phyloP scores from a whole-genome alignment of 2,329 filamentous ascomycete genomes.

The Diaporthe vexans region DNA sequence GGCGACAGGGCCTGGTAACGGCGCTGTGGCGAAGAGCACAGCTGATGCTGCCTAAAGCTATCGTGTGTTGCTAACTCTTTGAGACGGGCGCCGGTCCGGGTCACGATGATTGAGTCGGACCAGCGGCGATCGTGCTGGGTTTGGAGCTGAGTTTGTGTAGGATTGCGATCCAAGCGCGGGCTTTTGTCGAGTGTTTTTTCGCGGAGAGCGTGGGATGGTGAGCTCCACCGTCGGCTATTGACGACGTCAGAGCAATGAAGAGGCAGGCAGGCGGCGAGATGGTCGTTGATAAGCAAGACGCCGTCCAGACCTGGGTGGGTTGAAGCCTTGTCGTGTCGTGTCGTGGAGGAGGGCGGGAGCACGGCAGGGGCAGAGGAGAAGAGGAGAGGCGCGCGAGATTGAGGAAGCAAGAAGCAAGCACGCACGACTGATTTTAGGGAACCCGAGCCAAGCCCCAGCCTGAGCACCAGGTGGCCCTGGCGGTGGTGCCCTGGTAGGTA shows the following conservation, averaged over 20 bases:
- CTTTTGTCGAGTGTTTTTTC: constrained; percentile 13
- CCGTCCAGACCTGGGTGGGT: background rate
- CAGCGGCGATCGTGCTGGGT: constrained; percentile 11
- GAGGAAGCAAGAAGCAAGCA: constrained; percentile 30
- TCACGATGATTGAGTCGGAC: constrained; percentile 18
- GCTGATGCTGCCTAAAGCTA: background rate
- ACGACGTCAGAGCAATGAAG: background rate
- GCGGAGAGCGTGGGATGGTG: background rate
- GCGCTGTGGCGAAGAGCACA: background rate
- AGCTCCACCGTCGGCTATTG: constrained; percentile 4
- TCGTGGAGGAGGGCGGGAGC: constrained; percentile 32
- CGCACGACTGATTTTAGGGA: constrained; percentile 34
- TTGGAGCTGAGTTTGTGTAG: constrained; percentile 8
- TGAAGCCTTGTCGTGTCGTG: constrained; percentile 16
- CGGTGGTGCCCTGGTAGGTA: constrained; percentile 21
- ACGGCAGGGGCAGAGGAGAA: constrained; percentile 25
- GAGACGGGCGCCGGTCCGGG: background rate
- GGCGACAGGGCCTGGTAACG: constrained; percentile 1
- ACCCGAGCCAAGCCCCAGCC: constrained; percentile 30
- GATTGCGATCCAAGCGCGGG: constrained; percentile 28
- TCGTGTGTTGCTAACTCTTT: background rate
- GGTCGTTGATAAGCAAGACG: constrained; percentile 4
- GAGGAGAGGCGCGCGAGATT: constrained; percentile 34
- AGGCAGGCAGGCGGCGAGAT: constrained; percentile 14
- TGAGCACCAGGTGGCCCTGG: constrained; percentile 28